Conservation (phyloP, 1,139 yeast species). For the Taphrina flavorubra region DNA sequence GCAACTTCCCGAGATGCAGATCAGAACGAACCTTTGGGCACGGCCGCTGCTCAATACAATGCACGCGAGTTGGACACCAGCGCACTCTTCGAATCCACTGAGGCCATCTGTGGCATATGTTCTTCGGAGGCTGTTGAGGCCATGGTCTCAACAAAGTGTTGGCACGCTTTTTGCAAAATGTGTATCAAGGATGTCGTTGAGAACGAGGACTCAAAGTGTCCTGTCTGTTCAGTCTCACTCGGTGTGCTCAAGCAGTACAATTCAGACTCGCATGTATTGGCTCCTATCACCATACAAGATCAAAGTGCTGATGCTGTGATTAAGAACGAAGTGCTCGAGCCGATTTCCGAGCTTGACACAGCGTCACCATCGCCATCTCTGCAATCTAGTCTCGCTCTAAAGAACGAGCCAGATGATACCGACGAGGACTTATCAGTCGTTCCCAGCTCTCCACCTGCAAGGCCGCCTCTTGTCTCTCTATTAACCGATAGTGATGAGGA, state of each 20-base stretch:
- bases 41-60: neutral
- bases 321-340: neutral
- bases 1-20: constrained; percentile 8
- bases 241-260: constrained; percentile 81
- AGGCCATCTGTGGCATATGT: constrained; percentile 85
- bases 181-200: constrained; percentile 80
- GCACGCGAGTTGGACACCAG: neutral
- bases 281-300: constrained; percentile 74
- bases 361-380: neutral
- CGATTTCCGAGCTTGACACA: constrained; percentile 51
- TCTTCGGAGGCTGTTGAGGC: constrained; percentile 99
- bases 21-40: constrained; percentile 5
- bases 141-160: constrained; percentile 82
- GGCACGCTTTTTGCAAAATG: constrained; percentile 87
- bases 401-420: constrained; percentile 1
- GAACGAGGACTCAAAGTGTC: constrained; percentile 74
- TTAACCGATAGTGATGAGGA: constrained; percentile 4
- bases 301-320: neutral
- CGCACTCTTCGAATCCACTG: constrained; percentile 46
- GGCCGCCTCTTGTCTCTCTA: neutral
- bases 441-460: neutral
- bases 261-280: constrained; percentile 65
- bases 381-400: neutral
- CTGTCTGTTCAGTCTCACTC: constrained; percentile 91
- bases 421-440: neutral